Evolutionary conservation across 192 early-diverging fungal species (phyloP).

Genomic region (Tieghemiomyces parasiticus): DNA sequence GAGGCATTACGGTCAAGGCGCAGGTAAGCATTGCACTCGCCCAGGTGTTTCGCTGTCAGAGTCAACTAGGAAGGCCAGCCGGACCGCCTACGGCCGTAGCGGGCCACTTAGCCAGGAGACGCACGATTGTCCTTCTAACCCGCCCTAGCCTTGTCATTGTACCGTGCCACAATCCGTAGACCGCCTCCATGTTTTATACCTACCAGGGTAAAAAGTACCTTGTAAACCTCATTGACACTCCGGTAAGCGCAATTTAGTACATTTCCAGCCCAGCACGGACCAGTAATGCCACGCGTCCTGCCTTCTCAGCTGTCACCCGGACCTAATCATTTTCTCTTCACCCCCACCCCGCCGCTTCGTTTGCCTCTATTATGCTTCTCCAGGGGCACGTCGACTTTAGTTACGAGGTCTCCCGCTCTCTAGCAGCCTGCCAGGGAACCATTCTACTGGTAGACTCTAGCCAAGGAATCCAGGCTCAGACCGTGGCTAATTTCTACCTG

Average conservation of each 20-base stretch:
- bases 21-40: conserved; percentile 38
- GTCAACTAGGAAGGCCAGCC: no score
- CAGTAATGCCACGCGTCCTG: neutral
- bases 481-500: conserved; percentile 91
- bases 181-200: conserved; percentile 85
- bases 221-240: conserved; percentile 92
- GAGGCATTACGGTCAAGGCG: conserved; percentile 97
- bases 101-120: no score
- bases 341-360: no score
- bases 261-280: no score
- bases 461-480: conserved; percentile 96
- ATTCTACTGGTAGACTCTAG: conserved; percentile 84
- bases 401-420: conserved; percentile 88
- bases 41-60: no score
- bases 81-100: no score
- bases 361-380: no score
- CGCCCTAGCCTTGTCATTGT: no score
- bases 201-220: conserved; percentile 69
- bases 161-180: no score
- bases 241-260: conserved; percentile 41
- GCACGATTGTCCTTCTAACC: no score
- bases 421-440: conserved; percentile 89
- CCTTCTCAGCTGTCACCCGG: neutral
- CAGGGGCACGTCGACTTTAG: conserved; percentile 82
- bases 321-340: neutral